Evolutionary conservation across 495 filamentous ascomycete genomes (phyloP).

Genomic region (Diplogelasinospora grovesii): DNA sequence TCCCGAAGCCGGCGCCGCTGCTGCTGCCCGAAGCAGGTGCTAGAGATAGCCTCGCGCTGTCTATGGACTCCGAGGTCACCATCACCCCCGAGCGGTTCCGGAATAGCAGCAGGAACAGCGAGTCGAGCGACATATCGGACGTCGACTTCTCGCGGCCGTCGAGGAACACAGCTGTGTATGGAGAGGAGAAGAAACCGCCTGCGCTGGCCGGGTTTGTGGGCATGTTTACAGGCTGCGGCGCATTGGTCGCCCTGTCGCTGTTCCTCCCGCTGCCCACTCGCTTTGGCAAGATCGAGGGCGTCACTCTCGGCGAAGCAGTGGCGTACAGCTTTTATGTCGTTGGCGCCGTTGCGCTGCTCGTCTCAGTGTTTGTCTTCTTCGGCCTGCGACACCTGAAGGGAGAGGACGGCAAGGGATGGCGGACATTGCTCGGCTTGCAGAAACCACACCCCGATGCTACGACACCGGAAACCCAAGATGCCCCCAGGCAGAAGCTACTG

Average conservation of each 20-base stretch:
- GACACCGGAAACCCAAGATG: constrained; percentile 3
- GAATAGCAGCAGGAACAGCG: constrained; percentile 12
- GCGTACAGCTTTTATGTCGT: constrained; percentile 80
- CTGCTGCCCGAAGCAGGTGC: too few species aligned
- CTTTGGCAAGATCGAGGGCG: constrained; percentile 59
- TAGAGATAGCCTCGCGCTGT: constrained; percentile 39
- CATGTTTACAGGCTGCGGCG: constrained; percentile 85
- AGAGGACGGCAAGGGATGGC: constrained; percentile 69
- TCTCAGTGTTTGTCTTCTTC: constrained; percentile 69
- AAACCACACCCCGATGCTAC: constrained; percentile 11
- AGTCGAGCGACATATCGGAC: constrained; percentile 4
- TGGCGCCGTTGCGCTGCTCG: constrained; percentile 58
- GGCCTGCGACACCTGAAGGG: constrained; percentile 72
- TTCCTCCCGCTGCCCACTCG: constrained; percentile 83
- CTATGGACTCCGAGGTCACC: constrained; percentile 56
- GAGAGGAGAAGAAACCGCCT: constrained; percentile 37
- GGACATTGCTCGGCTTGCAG: constrained; percentile 38
- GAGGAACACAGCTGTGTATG: too few species aligned
- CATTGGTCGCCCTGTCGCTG: constrained; percentile 68
- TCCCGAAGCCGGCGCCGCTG: constrained; percentile 5
- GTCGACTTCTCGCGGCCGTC: too few species aligned
- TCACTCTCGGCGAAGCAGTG: constrained; percentile 62
- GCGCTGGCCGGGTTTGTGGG: constrained; percentile 84
- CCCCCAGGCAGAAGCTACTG: constrained; percentile 19
- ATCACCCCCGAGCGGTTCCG: constrained; percentile 52